phyloP scores from a whole-genome alignment of 805 yeast species.

The Candida nonsorbophila region DNA sequence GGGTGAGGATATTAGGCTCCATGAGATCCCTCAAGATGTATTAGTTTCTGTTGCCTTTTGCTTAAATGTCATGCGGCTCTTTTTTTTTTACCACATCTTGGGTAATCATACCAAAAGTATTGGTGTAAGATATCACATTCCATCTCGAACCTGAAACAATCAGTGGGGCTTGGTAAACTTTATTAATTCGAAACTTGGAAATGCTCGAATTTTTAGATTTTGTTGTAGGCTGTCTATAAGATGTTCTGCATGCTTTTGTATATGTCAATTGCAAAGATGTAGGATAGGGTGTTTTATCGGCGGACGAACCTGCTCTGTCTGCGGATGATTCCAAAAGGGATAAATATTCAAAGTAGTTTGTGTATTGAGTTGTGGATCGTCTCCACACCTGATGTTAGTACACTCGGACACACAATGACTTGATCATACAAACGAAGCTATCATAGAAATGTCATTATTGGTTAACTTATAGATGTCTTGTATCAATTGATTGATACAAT shows the following conservation, averaged over 20 bases:
- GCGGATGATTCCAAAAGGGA: constrained; percentile 1
- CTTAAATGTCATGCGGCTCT: too few species aligned
- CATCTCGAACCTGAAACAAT: too few species aligned
- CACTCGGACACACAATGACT: background rate
- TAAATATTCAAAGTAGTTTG: background rate
- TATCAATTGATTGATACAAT: constrained; percentile 10
- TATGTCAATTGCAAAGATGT: background rate
- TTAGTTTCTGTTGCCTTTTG: too few species aligned
- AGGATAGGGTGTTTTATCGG: background rate
- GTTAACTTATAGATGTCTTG: constrained; percentile 4
- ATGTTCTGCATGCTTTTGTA: background rate
- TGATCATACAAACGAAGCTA: constrained; percentile 9
- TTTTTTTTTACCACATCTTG: too few species aligned
- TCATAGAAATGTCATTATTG: constrained; percentile 7
- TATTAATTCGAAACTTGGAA: too few species aligned
- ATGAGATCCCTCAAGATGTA: too few species aligned
- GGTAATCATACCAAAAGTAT: too few species aligned
- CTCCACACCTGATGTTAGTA: too few species aligned
- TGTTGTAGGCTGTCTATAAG: background rate
- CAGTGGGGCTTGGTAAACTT: too few species aligned
- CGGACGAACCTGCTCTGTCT: constrained; percentile 1
- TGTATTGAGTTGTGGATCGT: too few species aligned
- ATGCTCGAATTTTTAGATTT: background rate
- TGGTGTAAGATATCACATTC: too few species aligned
- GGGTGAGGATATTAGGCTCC: too few species aligned